Conservation (phyloP, 345 rosid genomes). For the Euphorbia lathyris region DNA sequence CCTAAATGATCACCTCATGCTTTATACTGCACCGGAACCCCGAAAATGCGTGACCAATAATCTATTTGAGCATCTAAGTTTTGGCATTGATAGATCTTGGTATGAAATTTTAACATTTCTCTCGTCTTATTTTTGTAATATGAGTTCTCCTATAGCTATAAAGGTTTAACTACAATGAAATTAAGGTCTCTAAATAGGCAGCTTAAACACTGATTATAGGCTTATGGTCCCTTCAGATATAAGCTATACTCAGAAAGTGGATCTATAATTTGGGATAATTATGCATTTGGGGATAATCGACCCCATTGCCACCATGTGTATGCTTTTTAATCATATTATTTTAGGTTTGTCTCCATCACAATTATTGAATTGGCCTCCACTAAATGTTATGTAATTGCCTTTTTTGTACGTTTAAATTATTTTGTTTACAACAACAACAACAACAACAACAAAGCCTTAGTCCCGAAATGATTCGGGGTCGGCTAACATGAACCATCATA, state of each 20-base stretch:
- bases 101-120: background rate
- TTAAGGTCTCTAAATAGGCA: background rate
- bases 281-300: too few relatives aligned
- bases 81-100: constrained; percentile 6
- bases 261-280: background rate
- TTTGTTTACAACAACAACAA: too few relatives aligned
- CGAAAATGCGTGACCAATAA: background rate
- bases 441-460: too few relatives aligned
- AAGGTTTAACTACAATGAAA: too few relatives aligned
- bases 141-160: background rate
- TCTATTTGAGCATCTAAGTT: background rate
- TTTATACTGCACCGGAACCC: background rate
- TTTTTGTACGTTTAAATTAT: background rate
- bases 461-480: too few relatives aligned
- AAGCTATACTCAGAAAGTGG: background rate
- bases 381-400: background rate
- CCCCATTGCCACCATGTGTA: background rate
- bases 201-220: background rate
- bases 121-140: background rate
- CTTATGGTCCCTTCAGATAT: background rate
- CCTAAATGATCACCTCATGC: background rate
- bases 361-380: background rate
- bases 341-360: background rate
- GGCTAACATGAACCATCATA: too few relatives aligned
- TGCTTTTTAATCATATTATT: background rate